A percentile compares a stretch with the other conserved stretches of the same genome.
These are phyloP conservation scores for Rhytidiadelphus loreus DNA, from an alignment of 225 moss, liverwort and hornwort genomes.

Conservation along the genomic window DNA sequence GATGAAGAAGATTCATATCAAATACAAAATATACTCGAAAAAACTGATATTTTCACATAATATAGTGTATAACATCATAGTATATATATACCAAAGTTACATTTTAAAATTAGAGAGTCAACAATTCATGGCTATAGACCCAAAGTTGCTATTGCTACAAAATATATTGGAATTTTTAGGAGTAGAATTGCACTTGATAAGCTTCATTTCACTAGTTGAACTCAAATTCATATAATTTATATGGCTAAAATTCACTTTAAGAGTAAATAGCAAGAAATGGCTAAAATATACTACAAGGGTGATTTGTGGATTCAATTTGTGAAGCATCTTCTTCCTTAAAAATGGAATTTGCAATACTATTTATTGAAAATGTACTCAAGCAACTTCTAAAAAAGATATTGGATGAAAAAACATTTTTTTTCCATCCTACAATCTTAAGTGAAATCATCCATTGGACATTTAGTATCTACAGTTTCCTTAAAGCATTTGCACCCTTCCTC, in stretches of 20 bases:
- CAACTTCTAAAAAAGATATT: not conserved
- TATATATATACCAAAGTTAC: not conserved
- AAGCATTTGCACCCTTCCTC: not conserved
- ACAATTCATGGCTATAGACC: not conserved
- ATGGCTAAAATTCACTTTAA: not conserved
- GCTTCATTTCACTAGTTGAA: not conserved
- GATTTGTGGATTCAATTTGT: not conserved
- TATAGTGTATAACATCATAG: not conserved
- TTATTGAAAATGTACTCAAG: not conserved
- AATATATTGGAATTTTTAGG: not conserved
- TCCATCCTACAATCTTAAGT: no score
- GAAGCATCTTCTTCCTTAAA: not conserved
- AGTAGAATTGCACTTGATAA: not conserved
- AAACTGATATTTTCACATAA: not conserved
- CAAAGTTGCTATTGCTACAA: not conserved
- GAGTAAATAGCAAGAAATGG: not conserved
- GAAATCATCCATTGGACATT: no score
- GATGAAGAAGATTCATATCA: not conserved
- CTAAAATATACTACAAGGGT: not conserved
- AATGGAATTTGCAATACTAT: not conserved
- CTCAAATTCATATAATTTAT: not conserved
- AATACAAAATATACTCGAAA: not conserved
- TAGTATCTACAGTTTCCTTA: accelerated
- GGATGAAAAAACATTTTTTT: not conserved
- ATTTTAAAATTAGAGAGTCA: not conserved